Evolutionary conservation across 371 early-diverging fungal genomes (phyloP), one percentile per base, ranked within the genome.

Genomic region (Saksenaea vasiformis): DNA sequence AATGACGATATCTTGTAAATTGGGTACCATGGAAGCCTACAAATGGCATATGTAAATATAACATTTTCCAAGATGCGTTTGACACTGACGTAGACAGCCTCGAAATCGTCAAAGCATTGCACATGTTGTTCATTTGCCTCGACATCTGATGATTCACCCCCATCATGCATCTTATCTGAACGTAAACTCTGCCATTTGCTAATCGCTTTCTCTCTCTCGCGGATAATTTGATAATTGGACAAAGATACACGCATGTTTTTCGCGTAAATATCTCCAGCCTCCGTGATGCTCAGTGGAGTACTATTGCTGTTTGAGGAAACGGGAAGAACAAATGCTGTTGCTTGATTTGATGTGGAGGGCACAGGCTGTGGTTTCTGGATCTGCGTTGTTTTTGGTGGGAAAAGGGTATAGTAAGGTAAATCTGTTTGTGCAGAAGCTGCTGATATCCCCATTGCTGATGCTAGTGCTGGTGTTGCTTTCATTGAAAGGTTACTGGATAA

Each of bases 211-310:
- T 88, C 77, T 62, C 86, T 60, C 61, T 84, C 87, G n/a, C 79
- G 64, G 28, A 85, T 77, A 5, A 87, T 79, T 62, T 92, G 93
- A 22, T 85, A 71, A 13, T 80, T 77, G 1, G 84, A 78, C 24
- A 86, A 70, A 0, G 85, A 85, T 26, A 90, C 74, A 58, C 87
- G 88, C 79, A 91, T 80, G 58, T 88, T 80, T 43, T 79, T 70
- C 27, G 78, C 53, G 64, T 85, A 86, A 19, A 90, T 67, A 5
- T 80, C 73, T n/a, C 82, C 82, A 11, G 89, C 85, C 51, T 91
- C 91, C 15, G 65, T 60, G 11, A 91, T 74, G 35, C 86, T 76
- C 7, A 65, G 67, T 1, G 90, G 90, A 5, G 87, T 74, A 19
- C 71, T 73, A 1, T 77, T 69, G 1, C 72, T 74, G 38, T 63